Evolutionary conservation across 305 asterid genomes (phyloP).

Genomic region (Rubia tinctorum): DNA sequence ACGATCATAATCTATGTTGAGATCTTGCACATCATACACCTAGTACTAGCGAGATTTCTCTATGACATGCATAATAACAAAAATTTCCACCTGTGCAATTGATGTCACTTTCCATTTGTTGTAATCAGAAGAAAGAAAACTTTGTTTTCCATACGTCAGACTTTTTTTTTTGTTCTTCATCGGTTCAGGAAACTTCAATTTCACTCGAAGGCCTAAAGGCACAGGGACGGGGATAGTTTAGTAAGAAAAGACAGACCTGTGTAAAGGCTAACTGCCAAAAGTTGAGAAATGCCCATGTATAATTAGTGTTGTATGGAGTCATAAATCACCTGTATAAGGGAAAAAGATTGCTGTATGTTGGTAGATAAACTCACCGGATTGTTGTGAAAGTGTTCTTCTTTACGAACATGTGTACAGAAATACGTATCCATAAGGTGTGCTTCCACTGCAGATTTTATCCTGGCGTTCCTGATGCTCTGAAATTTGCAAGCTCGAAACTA

Average conservation of each 20-base stretch:
- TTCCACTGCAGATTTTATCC: constrained; percentile 75
- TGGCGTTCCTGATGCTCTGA: constrained; percentile 90
- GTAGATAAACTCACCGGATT: neutral
- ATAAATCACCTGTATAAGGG: neutral
- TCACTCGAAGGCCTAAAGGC: neutral
- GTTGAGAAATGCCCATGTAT: neutral
- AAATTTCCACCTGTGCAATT: neutral
- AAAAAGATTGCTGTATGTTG: neutral
- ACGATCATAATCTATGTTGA: neutral
- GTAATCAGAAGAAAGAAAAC: neutral
- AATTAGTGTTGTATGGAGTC: neutral
- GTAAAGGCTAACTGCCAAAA: neutral
- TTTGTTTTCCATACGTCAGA: neutral
- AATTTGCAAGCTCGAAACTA: constrained; percentile 87
- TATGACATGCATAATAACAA: neutral
- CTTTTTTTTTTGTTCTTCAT: neutral
- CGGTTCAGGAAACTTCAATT: neutral
- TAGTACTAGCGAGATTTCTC: neutral
- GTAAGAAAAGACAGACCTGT: too few species aligned
- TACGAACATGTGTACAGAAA: neutral
- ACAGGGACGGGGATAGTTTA: neutral
- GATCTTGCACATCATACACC: neutral
- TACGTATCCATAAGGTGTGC: neutral
- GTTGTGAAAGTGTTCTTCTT: neutral
- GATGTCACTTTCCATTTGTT: neutral